Conservation (phyloP, 1,284 basidiomycete genomes). For the Amylostereum chailletii region DNA sequence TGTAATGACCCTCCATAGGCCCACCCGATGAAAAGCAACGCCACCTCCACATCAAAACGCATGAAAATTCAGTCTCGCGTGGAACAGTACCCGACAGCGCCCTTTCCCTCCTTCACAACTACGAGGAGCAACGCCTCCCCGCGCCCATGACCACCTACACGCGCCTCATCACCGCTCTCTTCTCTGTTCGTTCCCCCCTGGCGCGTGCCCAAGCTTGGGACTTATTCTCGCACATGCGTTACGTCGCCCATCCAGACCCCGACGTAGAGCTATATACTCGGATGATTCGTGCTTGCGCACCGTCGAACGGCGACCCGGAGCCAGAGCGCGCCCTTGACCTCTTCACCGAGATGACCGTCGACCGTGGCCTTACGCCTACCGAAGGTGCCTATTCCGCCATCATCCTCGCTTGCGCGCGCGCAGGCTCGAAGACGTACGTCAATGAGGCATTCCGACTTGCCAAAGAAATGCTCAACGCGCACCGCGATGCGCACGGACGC, state of each 20-base stretch:
- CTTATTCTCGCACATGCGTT: slow-evolving; percentile 92
- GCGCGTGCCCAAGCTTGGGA: slow-evolving; percentile 82
- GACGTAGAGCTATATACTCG: slow-evolving; percentile 67
- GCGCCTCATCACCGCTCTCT: slow-evolving; percentile 50
- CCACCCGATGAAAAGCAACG: slow-evolving; percentile 47
- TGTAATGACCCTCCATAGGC: slow-evolving; percentile 18
- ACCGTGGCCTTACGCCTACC: slow-evolving; percentile 55
- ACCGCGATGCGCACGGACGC: slow-evolving; percentile 53
- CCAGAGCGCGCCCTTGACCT: slow-evolving; percentile 90
- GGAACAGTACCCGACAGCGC: slow-evolving; percentile 44
- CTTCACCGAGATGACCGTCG: slow-evolving; percentile 85
- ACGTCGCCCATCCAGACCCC: slow-evolving; percentile 82
- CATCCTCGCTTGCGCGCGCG: slow-evolving; percentile 69
- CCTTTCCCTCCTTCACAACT: slow-evolving; percentile 52
- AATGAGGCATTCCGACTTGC: slow-evolving; percentile 75
- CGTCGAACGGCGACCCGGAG: slow-evolving; percentile 40
- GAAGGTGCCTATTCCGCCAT: slow-evolving; percentile 73
- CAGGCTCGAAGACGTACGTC: slow-evolving; percentile 54
- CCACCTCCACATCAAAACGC: slow-evolving; percentile 59
- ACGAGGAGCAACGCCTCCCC: slow-evolving; percentile 47
- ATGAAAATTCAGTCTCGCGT: slow-evolving; percentile 35
- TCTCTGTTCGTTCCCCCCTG: slow-evolving; percentile 37
- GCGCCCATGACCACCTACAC: slow-evolving; percentile 63
- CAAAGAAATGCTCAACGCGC: slow-evolving; percentile 72
- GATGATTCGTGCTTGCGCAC: slow-evolving; percentile 86